Conservation (phyloP, 176 grass and related monocot genomes). For the Rhynchospora pubera region DNA sequence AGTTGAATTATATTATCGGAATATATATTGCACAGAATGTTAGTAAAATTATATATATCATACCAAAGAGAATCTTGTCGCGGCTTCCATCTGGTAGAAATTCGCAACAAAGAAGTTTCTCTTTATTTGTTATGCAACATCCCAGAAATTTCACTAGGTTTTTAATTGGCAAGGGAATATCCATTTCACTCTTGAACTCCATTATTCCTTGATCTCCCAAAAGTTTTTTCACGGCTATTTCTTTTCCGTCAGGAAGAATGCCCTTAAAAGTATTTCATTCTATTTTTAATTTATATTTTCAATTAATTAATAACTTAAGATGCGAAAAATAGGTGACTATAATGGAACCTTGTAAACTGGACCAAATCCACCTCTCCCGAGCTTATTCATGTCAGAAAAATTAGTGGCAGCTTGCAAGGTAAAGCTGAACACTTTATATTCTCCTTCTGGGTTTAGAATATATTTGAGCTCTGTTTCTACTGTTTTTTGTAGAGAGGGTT, state of each 20-base stretch:
- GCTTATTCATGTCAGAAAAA: constrained; percentile 11
- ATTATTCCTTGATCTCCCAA: constrained; percentile 4
- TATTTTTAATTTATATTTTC: background rate
- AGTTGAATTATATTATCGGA: too few species aligned
- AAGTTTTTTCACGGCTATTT: constrained; percentile 28
- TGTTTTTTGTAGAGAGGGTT: too few species aligned
- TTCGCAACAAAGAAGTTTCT: constrained; percentile 16
- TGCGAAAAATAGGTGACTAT: background rate
- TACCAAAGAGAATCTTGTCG: constrained; percentile 4
- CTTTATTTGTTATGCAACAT: background rate
- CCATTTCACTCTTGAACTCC: constrained; percentile 16
- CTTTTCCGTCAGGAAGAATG: background rate
- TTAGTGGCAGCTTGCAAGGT: constrained; percentile 1
- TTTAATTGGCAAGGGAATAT: constrained; percentile 8
- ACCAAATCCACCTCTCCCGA: constrained; percentile 25
- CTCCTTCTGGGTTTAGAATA: constrained; percentile 2
- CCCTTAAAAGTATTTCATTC: background rate
- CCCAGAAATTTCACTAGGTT: constrained; percentile 8
- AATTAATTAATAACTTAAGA: background rate
- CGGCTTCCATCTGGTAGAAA: constrained; percentile 3
- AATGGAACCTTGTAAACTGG: constrained; percentile 12
- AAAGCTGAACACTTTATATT: background rate
- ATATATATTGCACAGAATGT: too few species aligned
- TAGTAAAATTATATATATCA: too few species aligned
- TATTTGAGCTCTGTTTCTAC: constrained; percentile 10